Evolutionary conservation across 148 eudicot genomes (phyloP), one percentile per base, ranked within the genome.

Genomic region (Fagopyrum esculentum): DNA sequence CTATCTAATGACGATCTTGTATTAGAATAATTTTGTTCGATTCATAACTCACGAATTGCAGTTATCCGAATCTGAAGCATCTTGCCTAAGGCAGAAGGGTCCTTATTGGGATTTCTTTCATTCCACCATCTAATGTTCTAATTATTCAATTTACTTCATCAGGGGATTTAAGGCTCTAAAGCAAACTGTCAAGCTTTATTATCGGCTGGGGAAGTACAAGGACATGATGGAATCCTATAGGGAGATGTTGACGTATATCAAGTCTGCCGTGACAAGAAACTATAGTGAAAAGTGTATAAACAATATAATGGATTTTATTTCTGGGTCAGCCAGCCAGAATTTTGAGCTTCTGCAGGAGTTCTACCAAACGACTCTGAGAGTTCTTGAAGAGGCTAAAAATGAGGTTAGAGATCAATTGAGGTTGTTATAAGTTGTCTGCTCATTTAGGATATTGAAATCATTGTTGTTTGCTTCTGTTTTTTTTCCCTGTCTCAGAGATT

Each of bases 121-220:
- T 63, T 9, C 16, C 16, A 63, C 26, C 30, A 63, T 66, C 46
- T 66, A 40, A 40, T 43, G n/a, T 40, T 66, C 3, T 29, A 63
- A 63, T 35, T 66, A 40, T 40, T 35, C 1, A 5, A 40, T 66
- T 35, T 43, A 40, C 40, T 22, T 15, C 47, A 40, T 13, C 83
- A 95, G 99, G 99, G 99, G 99, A 64, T 95, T 95, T 51, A 95
- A 95, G 82, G 98, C 99, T 71, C 86, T 95, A 52, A 95, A 95
- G 81, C 99, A 92, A 83, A 95, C 97, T 45, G 99, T 95, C 56
- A 92, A 92, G 91, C 92, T 95, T 52, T 91, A 92, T 81, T 95
- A 95, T 77, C 86, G 85, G 80, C 77, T 95, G 73, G 99, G 94
- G 78, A 92, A 76, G 86, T 92, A 89, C 83, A 89, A 86, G 73